phyloP scores from a whole-genome alignment of 2,329 filamentous ascomycete species.

The Diaporthe capsici region DNA sequence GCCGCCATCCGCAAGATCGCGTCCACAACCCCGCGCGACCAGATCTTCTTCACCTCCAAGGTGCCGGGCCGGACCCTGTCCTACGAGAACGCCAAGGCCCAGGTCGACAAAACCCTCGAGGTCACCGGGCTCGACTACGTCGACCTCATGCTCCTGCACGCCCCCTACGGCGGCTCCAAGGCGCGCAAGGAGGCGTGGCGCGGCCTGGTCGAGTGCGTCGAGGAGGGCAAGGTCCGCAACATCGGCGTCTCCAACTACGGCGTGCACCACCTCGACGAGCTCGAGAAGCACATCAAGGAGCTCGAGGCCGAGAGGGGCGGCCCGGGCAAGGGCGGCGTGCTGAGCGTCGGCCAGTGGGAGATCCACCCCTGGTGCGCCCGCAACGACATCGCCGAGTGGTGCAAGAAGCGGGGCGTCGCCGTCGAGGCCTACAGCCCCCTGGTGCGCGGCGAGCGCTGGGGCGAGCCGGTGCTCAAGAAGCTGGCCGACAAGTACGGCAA shows the following conservation, averaged over 20 bases:
- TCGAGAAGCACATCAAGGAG: slow-evolving; percentile 71
- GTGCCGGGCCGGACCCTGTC: slow-evolving; percentile 59
- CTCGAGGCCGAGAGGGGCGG: slow-evolving; percentile 73
- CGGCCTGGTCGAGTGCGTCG: slow-evolving; percentile 74
- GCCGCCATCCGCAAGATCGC: slow-evolving; percentile 55
- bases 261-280: slow-evolving; percentile 72
- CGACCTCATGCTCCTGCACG: slow-evolving; percentile 75
- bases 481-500: slow-evolving; percentile 81
- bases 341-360: slow-evolving; percentile 91
- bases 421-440: slow-evolving; percentile 76
- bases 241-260: slow-evolving; percentile 78
- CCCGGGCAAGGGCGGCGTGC: slow-evolving; percentile 75
- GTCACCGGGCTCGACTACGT: slow-evolving; percentile 76
- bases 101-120: slow-evolving; percentile 74
- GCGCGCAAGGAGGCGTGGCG: slow-evolving; percentile 72
- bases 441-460: slow-evolving; percentile 77
- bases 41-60: slow-evolving; percentile 71
- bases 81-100: slow-evolving; percentile 75
- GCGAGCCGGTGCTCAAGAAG: slow-evolving; percentile 74
- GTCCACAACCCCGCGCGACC: slow-evolving; percentile 59
- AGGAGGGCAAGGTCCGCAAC: slow-evolving; percentile 72
- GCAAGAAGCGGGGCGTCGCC: slow-evolving; percentile 71
- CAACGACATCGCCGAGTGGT: slow-evolving; percentile 86
- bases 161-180: slow-evolving; percentile 70
- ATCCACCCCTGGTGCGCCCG: slow-evolving; percentile 90